Base-by-base conservation (phyloP, 257 asterid genomes). In the Przewalskia tangutica region DNA sequence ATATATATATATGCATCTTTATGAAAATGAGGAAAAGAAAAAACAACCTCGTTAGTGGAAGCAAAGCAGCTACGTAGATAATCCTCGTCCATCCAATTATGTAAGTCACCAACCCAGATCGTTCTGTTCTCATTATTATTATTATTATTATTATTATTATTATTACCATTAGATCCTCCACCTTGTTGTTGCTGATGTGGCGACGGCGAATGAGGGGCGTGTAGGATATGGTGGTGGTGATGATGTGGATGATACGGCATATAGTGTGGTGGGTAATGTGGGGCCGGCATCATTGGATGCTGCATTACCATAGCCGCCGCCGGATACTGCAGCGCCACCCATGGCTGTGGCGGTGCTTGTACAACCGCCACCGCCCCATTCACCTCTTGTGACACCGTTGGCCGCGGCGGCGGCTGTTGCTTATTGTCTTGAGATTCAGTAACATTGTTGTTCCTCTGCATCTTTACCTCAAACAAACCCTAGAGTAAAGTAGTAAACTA, bases 61-160 rank as follows among this genome's bases (percentile, higher is more conserved):
- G 95, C 97, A 38, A 95, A 95, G 93, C 99, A 95, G 90, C 66
- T 92, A 14, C 97, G 92, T 65, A 95, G 94, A 85, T 95, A 95
- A 87, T 95, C 98, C 90, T 95, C 99, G 77, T 93, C 99, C 99
- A 95, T 95, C 99, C 99, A 95, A 85, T 83, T 87, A 60, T 90
- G 93, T 32, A 95, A 92, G 89, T 95, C 99, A 1, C 99, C 99
- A 5, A 95, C 96, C 99, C 99, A 95, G 93, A 95, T 88, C 90
- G 98, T 95, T 81, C 92, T 90, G 84, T 95, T 95, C 77, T 92
- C 98, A 12, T 90, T 96, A 66, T 17, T 75, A 48, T 0, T 23
- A 23, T 23, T 23, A 23, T 23, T 23, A 27, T 27, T 27, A 27
- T 27, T 27, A 27, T 27, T 27, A 27, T 27, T 27, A 27, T 27